Conservation (phyloP, 306 rosid species). For the Sophora flavescens region DNA sequence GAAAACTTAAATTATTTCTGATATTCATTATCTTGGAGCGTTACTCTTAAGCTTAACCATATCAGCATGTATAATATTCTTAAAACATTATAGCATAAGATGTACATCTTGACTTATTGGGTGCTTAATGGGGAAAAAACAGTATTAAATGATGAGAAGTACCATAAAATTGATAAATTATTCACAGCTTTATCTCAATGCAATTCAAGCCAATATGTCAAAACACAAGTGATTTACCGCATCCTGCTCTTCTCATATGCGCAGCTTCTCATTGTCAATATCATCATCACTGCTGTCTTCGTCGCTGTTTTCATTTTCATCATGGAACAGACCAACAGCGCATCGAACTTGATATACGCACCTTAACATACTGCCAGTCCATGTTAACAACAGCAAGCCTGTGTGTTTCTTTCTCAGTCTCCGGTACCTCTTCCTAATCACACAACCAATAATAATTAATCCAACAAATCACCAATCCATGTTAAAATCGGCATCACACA, state of each 20-base stretch:
- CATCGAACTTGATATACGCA: conserved; percentile 49
- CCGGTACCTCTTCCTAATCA: conserved; percentile 64
- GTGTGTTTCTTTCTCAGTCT: conserved; percentile 72
- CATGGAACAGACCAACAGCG: too few species aligned
- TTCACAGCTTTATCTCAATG: conserved; percentile 3
- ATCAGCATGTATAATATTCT: conserved; percentile 9
- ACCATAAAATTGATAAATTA: conserved; percentile 15
- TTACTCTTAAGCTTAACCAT: too few species aligned
- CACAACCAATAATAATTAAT: conserved; percentile 10
- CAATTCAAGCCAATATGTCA: conserved; percentile 30
- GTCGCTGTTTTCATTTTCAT: too few species aligned
- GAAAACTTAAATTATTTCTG: too few species aligned
- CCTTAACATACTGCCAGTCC: conserved; percentile 95
- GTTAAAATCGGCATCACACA: background rate
- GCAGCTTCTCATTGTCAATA: conserved; percentile 79
- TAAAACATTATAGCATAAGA: background rate
- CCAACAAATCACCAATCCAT: background rate
- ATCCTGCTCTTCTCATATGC: conserved; percentile 80
- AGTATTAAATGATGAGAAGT: background rate
- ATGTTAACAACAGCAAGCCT: conserved; percentile 86
- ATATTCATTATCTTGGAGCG: too few species aligned
- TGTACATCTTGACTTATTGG: background rate
- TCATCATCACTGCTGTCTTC: too few species aligned
- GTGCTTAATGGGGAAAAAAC: background rate
- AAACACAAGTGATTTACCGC: conserved; percentile 53